phyloP scores from a whole-genome alignment of 2,329 filamentous ascomycete species.

The Aspergillus clavatus region DNA sequence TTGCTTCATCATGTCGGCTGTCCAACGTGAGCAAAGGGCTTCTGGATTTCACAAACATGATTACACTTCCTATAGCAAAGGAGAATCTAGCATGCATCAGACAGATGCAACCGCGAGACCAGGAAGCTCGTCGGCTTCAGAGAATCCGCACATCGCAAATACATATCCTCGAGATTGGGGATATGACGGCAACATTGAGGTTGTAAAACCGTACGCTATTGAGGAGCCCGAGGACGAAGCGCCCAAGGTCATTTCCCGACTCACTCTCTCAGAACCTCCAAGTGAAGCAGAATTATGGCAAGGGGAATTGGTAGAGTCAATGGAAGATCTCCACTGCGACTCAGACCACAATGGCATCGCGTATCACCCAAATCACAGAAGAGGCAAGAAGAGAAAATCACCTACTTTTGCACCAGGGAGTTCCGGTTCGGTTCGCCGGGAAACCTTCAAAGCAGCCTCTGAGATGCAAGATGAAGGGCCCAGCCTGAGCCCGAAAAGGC shows the following conservation, averaged over 20 bases:
- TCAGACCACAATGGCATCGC: slow-evolving; percentile 18
- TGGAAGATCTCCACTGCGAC: slow-evolving; percentile 29
- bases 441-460: background rate
- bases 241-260: background rate
- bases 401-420: slow-evolving; percentile 15
- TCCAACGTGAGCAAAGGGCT: too few species aligned
- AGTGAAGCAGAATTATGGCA: slow-evolving; percentile 14
- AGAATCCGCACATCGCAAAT: background rate
- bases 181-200: background rate
- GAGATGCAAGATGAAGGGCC: slow-evolving; percentile 12
- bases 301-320: slow-evolving; percentile 30
- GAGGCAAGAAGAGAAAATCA: slow-evolving; percentile 36
- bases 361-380: slow-evolving; percentile 10
- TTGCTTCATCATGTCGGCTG: too few species aligned
- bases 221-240: background rate
- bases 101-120: background rate
- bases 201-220: background rate
- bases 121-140: background rate
- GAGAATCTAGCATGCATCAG: background rate
- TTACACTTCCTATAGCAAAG: too few species aligned
- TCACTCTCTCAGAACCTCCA: background rate
- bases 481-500: slow-evolving; percentile 23
- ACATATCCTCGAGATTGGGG: background rate
- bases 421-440: background rate
- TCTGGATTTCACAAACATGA: too few species aligned